Evolutionary conservation across 2,329 filamentous ascomycete genomes (phyloP).

Genomic region (Fusarium sp.): DNA sequence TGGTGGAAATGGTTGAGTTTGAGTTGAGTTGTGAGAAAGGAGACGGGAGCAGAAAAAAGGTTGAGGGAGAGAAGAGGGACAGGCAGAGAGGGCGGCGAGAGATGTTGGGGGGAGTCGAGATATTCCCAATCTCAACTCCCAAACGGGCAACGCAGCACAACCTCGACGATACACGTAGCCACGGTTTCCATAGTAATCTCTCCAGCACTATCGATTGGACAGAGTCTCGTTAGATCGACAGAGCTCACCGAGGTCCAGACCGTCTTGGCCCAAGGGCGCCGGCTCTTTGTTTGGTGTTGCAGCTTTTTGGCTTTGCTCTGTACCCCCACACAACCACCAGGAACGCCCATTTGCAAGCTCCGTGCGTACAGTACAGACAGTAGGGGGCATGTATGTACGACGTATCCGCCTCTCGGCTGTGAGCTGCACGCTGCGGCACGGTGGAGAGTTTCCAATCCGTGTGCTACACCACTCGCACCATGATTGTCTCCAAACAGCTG

Average conservation of each 20-base stretch:
- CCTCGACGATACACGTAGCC: conserved; percentile 22
- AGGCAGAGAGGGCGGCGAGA: not conserved
- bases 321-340: conserved; percentile 35
- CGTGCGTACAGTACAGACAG: conserved; percentile 14
- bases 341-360: conserved; percentile 31
- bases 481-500: conserved; percentile 25
- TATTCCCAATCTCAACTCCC: conserved; percentile 9
- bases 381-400: not conserved
- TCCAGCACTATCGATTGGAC: conserved; percentile 33
- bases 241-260: conserved; percentile 45
- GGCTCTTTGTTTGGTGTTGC: conserved; percentile 2
- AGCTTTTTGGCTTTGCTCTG: not conserved
- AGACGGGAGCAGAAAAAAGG: conserved; percentile 5
- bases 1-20: conserved; percentile 9
- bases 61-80: conserved; percentile 9
- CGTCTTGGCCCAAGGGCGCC: conserved; percentile 26
- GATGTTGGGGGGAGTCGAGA: conserved; percentile 1
- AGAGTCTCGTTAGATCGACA: conserved; percentile 40
- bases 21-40: not conserved
- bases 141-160: not conserved
- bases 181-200: conserved; percentile 7
- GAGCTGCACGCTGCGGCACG: conserved; percentile 29
- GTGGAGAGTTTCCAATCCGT: conserved; percentile 23
- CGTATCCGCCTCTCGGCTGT: conserved; percentile 14
- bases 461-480: conserved; percentile 28